Evolutionary conservation across 2,329 filamentous ascomycete species (phyloP).

Genomic region (Botryosphaeria agaves): DNA sequence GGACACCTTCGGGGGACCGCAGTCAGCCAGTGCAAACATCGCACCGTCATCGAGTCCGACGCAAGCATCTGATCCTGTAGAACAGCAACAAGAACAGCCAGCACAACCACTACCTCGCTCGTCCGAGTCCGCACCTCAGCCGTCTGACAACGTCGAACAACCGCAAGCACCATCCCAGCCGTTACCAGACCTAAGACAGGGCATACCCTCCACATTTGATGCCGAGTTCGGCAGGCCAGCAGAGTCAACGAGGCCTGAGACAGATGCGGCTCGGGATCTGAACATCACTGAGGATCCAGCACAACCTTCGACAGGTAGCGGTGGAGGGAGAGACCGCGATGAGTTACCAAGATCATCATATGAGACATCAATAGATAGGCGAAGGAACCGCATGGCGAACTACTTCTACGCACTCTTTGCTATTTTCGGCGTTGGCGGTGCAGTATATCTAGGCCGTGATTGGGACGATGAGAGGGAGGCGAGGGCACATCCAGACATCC

Average conservation of each 20-base stretch:
- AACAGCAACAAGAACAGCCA: conserved; percentile 4
- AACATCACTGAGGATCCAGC: conserved; percentile 10
- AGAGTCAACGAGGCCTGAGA: conserved; percentile 4
- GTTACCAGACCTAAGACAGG: conserved; percentile 81
- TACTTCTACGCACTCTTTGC: conserved; percentile 50
- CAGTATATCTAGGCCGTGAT: conserved; percentile 68
- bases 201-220: conserved; percentile 80
- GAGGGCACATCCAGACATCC: conserved; percentile 40
- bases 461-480: conserved; percentile 67
- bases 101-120: conserved; percentile 18
- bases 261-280: conserved; percentile 1
- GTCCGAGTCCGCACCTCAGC: too few species aligned
- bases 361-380: conserved; percentile 76
- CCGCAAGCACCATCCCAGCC: conserved; percentile 37
- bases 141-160: too few species aligned
- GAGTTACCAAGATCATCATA: conserved; percentile 67
- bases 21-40: too few species aligned
- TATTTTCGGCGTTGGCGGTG: conserved; percentile 36
- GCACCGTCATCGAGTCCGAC: too few species aligned
- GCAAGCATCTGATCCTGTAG: too few species aligned
- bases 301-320: conserved; percentile 12
- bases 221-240: conserved; percentile 43
- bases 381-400: conserved; percentile 59
- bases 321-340: conserved; percentile 25
- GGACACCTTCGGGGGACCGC: too few species aligned